These are phyloP conservation scores for Talaromyces atroroseus DNA, from an alignment of 2,329 filamentous ascomycete genomes.

Conservation along the genomic window DNA sequence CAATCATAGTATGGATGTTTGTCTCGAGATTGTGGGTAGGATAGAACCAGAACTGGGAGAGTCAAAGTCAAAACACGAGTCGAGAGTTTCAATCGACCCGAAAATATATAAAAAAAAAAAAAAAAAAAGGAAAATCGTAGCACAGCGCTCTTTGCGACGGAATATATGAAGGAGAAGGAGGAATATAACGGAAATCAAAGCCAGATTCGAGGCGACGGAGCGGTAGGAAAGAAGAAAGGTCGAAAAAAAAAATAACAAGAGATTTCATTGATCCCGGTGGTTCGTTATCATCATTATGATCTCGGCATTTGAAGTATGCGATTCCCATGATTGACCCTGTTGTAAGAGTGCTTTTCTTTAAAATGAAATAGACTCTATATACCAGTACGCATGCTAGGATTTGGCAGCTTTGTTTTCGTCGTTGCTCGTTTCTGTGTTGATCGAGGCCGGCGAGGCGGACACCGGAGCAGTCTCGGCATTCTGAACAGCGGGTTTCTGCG, in stretches of 20 bases:
- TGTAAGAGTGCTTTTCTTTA: too few species aligned
- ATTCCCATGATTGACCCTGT: conserved; percentile 11
- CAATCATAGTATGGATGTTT: background rate
- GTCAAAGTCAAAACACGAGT: background rate
- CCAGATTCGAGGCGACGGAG: background rate
- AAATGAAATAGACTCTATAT: conserved; percentile 4
- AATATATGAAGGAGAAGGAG: background rate
- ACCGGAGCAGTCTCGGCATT: conserved; percentile 19
- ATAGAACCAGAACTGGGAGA: background rate
- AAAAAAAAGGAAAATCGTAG: conserved; percentile 10
- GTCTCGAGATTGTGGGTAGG: background rate
- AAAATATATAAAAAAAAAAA: conserved; percentile 9
- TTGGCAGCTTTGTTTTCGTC: conserved; percentile 18
- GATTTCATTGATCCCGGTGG: conserved; percentile 2
- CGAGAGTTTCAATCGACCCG: background rate
- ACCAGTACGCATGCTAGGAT: conserved; percentile 13
- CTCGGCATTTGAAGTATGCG: conserved; percentile 10
- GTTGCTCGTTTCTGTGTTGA: conserved; percentile 26
- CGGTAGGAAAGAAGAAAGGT: background rate
- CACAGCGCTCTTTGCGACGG: background rate
- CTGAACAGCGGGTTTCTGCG: conserved; percentile 23
- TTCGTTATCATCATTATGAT: conserved; percentile 12
- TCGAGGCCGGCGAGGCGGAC: conserved; percentile 35
- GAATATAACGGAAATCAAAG: conserved; percentile 1
- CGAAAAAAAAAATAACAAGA: too few species aligned